These are phyloP conservation scores for Orbilia oligospora DNA, from an alignment of 2,329 filamentous ascomycete genomes.

Conservation along the genomic window DNA sequence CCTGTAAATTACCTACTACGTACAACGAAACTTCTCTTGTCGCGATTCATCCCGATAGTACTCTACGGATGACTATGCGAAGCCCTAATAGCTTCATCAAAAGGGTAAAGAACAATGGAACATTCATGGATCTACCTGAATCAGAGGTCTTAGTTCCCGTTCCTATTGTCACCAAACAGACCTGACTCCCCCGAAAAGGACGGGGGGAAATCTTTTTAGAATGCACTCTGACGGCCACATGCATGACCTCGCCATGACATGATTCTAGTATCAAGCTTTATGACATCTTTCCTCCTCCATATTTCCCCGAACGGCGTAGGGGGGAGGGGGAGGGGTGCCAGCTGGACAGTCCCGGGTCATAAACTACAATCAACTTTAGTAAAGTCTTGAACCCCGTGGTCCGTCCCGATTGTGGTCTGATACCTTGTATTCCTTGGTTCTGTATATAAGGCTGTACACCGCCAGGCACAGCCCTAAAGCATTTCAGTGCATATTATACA, in stretches of 20 bases:
- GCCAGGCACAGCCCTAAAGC: conserved; percentile 43
- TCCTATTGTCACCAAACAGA: conserved; percentile 27
- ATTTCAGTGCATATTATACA: conserved; percentile 53
- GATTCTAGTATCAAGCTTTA: conserved; percentile 53
- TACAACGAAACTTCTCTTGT: conserved; percentile 19
- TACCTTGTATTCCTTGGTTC: conserved; percentile 43
- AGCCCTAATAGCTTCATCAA: conserved; percentile 41
- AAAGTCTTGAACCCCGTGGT: conserved; percentile 42
- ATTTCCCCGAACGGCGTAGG: conserved; percentile 45
- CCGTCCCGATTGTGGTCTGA: conserved; percentile 57
- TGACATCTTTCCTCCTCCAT: conserved; percentile 44
- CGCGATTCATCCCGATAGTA: conserved; percentile 43
- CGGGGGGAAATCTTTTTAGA: conserved; percentile 15
- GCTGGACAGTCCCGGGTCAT: conserved; percentile 31
- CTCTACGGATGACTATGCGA: conserved; percentile 7
- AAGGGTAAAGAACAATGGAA: conserved; percentile 30
- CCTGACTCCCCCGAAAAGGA: conserved; percentile 25
- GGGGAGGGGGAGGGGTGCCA: conserved; percentile 42
- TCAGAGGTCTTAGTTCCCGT: conserved; percentile 15
- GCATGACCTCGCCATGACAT: conserved; percentile 60
- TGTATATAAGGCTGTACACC: conserved; percentile 59
- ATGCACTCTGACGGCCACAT: conserved; percentile 27
- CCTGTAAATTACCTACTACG: conserved; percentile 31
- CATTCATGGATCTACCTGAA: conserved; percentile 15
- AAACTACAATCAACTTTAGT: conserved; percentile 23